Conservation (phyloP, 805 yeast genomes). For the Metschnikowia lunata region DNA sequence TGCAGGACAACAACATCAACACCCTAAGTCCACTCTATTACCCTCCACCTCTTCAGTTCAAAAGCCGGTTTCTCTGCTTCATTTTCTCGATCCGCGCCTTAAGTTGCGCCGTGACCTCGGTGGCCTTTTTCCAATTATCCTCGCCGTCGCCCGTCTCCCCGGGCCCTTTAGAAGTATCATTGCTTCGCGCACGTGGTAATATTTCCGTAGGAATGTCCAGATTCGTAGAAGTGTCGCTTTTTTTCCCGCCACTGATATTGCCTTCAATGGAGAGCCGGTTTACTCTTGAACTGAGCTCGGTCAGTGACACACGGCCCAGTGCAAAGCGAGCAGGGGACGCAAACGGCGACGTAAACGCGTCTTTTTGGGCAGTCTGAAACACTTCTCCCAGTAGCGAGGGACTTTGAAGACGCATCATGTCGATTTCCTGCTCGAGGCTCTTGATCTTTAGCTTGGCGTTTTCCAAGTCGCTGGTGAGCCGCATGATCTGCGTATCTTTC, state of each 20-base stretch:
- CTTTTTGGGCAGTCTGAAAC: neutral
- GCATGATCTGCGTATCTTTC: constrained; percentile 61
- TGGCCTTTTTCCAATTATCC: constrained; percentile 85
- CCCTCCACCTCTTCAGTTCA: constrained; percentile 1
- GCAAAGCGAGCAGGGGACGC: constrained; percentile 12
- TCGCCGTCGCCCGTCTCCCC: constrained; percentile 29
- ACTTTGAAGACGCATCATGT: constrained; percentile 24
- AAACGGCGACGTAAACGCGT: constrained; percentile 13
- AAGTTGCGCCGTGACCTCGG: constrained; percentile 81
- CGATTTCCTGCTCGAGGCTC: constrained; percentile 48
- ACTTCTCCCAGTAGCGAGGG: constrained; percentile 1
- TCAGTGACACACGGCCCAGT: constrained; percentile 23
- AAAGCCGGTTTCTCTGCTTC: constrained; percentile 54
- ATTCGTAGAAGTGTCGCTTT: too few relatives aligned
- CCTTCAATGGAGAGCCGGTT: constrained; percentile 37
- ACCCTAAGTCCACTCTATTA: neutral
- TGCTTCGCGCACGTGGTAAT: neutral
- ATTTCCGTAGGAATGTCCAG: neutral
- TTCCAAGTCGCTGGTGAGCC: constrained; percentile 61
- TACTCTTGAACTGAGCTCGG: constrained; percentile 40
- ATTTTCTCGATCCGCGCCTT: constrained; percentile 85
- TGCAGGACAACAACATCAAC: too few relatives aligned
- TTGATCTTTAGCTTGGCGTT: constrained; percentile 47
- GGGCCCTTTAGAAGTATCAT: neutral
- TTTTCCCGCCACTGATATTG: constrained; percentile 1